Conservation (phyloP, 176 grass and related monocot species). For the Puccinellia tenuiflora region DNA sequence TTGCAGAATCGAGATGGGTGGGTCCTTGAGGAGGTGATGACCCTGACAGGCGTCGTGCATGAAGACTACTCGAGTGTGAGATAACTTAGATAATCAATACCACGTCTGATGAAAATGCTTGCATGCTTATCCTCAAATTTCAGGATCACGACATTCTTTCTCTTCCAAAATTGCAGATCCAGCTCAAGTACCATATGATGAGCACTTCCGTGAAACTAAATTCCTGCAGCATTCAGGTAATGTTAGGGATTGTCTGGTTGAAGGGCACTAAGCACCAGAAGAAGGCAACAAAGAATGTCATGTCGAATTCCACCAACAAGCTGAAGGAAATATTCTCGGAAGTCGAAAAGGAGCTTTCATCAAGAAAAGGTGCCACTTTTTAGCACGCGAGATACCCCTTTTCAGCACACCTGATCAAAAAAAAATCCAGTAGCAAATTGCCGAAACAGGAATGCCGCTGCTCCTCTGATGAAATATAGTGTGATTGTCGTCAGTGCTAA, state of each 20-base stretch:
- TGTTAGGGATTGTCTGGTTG: conserved; percentile 72
- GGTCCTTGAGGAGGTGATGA: conserved; percentile 83
- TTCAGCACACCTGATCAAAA: no score
- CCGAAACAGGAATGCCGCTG: neutral
- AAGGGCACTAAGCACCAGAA: conserved; percentile 72
- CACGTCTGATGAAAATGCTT: neutral
- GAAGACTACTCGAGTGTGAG: conserved; percentile 76
- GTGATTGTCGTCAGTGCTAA: neutral
- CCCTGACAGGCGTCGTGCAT: conserved; percentile 49
- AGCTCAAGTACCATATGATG: conserved; percentile 79
- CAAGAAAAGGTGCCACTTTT: conserved; percentile 42
- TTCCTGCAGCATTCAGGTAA: conserved; percentile 63
- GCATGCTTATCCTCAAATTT: conserved; percentile 23
- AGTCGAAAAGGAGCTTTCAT: conserved; percentile 62
- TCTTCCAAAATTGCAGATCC: conserved; percentile 56
- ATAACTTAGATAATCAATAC: conserved; percentile 33
- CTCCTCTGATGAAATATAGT: neutral
- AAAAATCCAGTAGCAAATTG: neutral
- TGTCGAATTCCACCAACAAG: conserved; percentile 43
- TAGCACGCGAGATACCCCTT: neutral
- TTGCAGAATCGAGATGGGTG: conserved; percentile 61
- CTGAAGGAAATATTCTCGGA: conserved; percentile 65
- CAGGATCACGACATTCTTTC: conserved; percentile 1
- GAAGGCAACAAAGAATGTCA: conserved; percentile 65
- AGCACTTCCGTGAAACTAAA: conserved; percentile 49